Evolutionary conservation across 805 yeast genomes (phyloP).

Genomic region (Ogataea nakhonphanomensis): DNA sequence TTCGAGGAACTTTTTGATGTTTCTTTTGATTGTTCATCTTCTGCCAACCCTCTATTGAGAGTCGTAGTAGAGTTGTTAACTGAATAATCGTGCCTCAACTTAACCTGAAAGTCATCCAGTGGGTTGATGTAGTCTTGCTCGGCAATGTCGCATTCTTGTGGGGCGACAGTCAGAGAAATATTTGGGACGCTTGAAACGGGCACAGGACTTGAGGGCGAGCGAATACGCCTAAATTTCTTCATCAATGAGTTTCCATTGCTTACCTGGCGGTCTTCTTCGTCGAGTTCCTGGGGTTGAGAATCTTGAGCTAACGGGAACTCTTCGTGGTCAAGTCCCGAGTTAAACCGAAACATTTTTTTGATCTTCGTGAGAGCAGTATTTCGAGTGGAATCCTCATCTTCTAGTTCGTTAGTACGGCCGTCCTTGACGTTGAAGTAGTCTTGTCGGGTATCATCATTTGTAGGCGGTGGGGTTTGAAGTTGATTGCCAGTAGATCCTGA

Average conservation of each 20-base stretch:
- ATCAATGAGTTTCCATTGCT: conserved; percentile 26
- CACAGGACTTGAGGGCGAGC: conserved; percentile 32
- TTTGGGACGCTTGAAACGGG: conserved; percentile 5
- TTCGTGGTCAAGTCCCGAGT: conserved; percentile 16
- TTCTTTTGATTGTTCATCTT: not conserved
- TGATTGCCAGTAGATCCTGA: conserved; percentile 3
- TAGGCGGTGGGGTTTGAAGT: conserved; percentile 23
- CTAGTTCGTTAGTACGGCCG: conserved; percentile 2
- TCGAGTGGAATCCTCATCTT: conserved; percentile 14
- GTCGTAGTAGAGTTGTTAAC: conserved; percentile 30
- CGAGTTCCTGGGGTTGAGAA: conserved; percentile 4
- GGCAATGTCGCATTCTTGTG: conserved; percentile 27
- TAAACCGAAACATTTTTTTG: conserved; percentile 29
- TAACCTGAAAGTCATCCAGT: conserved; percentile 27
- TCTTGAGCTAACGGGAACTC: conserved; percentile 10
- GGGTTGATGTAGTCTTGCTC: conserved; percentile 26
- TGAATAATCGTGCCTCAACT: conserved; percentile 32
- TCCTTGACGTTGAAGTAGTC: conserved; percentile 14
- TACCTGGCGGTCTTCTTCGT: conserved; percentile 15
- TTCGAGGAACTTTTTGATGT: not conserved
- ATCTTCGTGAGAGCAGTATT: conserved; percentile 26
- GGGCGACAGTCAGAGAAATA: conserved; percentile 3
- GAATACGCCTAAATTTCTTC: conserved; percentile 34
- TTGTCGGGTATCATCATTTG: conserved; percentile 11
- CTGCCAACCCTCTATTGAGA: conserved; percentile 8